Percentiles rank a stretch among this genome's conserved stretches.
phyloP scores from a whole-genome alignment of 169 alveolate species.

The Besnoitia besnoiti region DNA sequence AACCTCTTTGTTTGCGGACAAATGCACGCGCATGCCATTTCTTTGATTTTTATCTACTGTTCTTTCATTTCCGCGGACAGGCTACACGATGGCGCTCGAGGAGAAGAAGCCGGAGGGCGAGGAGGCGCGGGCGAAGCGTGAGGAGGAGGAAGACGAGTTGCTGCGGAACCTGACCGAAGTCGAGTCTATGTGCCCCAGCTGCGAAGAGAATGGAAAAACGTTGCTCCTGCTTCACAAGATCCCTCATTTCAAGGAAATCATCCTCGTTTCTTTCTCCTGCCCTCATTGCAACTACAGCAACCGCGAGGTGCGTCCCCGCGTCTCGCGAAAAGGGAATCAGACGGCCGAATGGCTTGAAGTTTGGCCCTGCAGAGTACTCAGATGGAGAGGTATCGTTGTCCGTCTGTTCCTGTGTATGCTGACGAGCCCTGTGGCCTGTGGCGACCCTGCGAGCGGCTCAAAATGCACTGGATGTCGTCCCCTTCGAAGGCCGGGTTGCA shows the following conservation, averaged over 20 bases:
- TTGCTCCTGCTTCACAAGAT: conserved; percentile 80
- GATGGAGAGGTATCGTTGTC: no score
- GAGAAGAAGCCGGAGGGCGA: background rate
- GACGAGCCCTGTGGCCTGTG: background rate
- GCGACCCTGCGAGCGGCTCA: no score
- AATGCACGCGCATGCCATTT: no score
- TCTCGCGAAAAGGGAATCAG: no score
- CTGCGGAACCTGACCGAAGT: conserved; percentile 76
- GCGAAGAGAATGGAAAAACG: conserved; percentile 87
- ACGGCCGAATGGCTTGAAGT: no score
- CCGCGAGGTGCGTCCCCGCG: conserved; percentile 80
- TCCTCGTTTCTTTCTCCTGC: conserved; percentile 90
- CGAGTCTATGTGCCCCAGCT: conserved; percentile 85
- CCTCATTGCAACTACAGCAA: conserved; percentile 89
- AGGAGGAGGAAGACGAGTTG: conserved; percentile 21
- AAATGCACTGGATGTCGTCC: no score
- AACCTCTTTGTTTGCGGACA: no score
- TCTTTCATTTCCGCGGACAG: background rate
- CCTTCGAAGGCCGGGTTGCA: no score
- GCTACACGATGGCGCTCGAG: background rate
- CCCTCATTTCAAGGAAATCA: conserved; percentile 87
- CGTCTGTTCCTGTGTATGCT: background rate
- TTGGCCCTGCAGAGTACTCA: no score
- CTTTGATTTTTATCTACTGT: background rate
- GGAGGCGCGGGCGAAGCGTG: background rate